These are phyloP conservation scores for Leishmania guyanensis DNA, from an alignment of 208 protist genomes.

Conservation along the genomic window DNA sequence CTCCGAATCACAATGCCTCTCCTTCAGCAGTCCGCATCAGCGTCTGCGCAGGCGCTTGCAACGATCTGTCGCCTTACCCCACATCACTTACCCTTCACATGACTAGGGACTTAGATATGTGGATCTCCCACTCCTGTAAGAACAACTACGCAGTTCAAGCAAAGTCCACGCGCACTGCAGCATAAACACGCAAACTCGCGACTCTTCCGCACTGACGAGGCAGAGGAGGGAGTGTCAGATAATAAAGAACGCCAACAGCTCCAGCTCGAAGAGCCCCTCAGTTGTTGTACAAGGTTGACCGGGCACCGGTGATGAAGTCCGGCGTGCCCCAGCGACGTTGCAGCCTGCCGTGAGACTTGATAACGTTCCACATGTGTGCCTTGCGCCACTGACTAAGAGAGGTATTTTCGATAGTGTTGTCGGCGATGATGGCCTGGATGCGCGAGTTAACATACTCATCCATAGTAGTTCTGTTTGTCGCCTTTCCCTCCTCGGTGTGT, in stretches of 20 bases:
- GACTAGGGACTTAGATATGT: neutral
- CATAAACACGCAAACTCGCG: neutral
- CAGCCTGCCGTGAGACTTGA: constrained; percentile 83
- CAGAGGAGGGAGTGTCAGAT: neutral
- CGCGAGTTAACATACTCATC: constrained; percentile 82
- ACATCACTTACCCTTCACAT: neutral
- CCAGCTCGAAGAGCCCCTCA: constrained; percentile 6
- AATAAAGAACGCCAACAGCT: neutral
- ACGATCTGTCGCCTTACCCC: neutral
- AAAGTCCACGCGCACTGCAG: neutral
- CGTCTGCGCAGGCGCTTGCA: neutral
- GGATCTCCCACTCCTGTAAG: neutral
- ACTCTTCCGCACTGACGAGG: neutral
- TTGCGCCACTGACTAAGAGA: constrained; percentile 81
- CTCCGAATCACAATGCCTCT: neutral
- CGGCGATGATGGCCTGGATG: constrained; percentile 88
- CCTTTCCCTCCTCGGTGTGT: constrained; percentile 62
- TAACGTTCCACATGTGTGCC: constrained; percentile 85
- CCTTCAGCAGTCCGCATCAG: neutral
- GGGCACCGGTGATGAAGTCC: constrained; percentile 69
- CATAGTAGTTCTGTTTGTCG: constrained; percentile 69
- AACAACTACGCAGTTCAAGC: neutral
- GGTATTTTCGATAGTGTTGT: constrained; percentile 89
- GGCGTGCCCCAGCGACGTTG: constrained; percentile 79
- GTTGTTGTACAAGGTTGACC: constrained; percentile 68